A percentile compares a stretch with the other conserved stretches of the same genome.
These are phyloP conservation scores for Lactifluus hygrophoroides DNA, from an alignment of 768 basidiomycete species.

Conservation along the genomic window DNA sequence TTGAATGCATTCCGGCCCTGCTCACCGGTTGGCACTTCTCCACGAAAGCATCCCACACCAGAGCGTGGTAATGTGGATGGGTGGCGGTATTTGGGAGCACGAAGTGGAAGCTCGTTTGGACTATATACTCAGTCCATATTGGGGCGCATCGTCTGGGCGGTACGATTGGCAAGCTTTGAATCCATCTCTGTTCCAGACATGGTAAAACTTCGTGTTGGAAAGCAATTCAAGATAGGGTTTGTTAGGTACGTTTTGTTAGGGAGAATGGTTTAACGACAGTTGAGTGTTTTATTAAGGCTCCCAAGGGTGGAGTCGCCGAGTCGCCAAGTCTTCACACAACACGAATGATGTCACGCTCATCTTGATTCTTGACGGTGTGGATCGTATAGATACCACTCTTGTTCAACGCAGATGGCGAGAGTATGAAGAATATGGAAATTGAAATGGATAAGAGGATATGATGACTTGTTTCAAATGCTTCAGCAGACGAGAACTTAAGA, in stretches of 20 bases:
- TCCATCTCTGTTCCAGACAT: neutral
- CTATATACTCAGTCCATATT: constrained; percentile 42
- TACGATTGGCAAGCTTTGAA: neutral
- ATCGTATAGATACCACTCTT: neutral
- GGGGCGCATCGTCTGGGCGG: constrained; percentile 21
- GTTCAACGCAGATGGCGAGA: neutral
- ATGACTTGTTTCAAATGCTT: neutral
- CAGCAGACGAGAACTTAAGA: neutral
- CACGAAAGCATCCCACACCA: neutral
- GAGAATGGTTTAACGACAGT: neutral
- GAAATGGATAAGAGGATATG: neutral
- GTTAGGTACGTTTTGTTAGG: neutral
- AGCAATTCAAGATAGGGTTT: neutral
- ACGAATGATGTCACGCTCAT: neutral
- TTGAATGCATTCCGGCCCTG: constrained; percentile 24
- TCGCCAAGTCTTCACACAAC: neutral
- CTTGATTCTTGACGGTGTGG: neutral
- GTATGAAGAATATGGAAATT: neutral
- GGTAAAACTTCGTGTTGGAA: neutral
- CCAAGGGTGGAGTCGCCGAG: neutral
- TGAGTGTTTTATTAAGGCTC: neutral
- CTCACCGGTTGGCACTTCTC: neutral
- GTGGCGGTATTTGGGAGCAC: constrained; percentile 25
- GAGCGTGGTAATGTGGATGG: neutral
- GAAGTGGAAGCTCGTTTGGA: constrained; percentile 38